Conservation (phyloP, 164 flowering plant species). For the Platanus orientalis region DNA sequence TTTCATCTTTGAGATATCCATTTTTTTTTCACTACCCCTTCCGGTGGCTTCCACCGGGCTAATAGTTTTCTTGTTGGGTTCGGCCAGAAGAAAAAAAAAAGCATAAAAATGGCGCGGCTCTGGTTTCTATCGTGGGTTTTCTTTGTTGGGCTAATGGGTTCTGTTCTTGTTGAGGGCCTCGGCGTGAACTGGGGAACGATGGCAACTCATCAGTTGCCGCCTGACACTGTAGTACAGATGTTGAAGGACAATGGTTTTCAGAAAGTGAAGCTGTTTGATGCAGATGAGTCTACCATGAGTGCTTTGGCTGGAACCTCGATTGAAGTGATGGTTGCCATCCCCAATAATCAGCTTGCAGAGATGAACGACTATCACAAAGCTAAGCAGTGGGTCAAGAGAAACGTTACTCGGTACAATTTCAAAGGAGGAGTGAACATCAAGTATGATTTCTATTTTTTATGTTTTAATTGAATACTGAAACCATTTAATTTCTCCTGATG, state of each 20-base stretch:
- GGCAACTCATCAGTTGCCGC: conserved; percentile 49
- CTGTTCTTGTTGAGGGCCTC: conserved; percentile 16
- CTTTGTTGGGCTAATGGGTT: conserved; percentile 10
- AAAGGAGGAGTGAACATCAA: conserved; percentile 61
- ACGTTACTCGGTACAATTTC: conserved; percentile 39
- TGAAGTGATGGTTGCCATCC: conserved; percentile 72
- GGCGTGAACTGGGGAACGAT: conserved; percentile 76
- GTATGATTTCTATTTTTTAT: conserved; percentile 22
- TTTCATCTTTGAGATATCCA: background rate
- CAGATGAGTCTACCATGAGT: conserved; percentile 37
- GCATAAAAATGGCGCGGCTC: background rate
- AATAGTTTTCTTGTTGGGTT: background rate
- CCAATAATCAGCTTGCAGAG: conserved; percentile 37
- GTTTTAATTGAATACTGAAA: background rate
- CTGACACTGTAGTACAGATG: conserved; percentile 43
- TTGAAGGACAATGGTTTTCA: conserved; percentile 57
- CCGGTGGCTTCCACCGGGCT: background rate
- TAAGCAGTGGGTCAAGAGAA: conserved; percentile 52
- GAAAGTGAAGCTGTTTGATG: conserved; percentile 69
- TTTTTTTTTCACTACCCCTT: background rate
- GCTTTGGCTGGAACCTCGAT: conserved; percentile 48
- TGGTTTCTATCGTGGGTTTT: conserved; percentile 3
- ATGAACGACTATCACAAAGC: conserved; percentile 35
- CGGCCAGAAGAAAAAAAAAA: too few species aligned
- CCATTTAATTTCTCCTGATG: background rate